Base-by-base conservation (phyloP, 495 filamentous ascomycete species). In the Penicillium macrosclerotiorum region DNA sequence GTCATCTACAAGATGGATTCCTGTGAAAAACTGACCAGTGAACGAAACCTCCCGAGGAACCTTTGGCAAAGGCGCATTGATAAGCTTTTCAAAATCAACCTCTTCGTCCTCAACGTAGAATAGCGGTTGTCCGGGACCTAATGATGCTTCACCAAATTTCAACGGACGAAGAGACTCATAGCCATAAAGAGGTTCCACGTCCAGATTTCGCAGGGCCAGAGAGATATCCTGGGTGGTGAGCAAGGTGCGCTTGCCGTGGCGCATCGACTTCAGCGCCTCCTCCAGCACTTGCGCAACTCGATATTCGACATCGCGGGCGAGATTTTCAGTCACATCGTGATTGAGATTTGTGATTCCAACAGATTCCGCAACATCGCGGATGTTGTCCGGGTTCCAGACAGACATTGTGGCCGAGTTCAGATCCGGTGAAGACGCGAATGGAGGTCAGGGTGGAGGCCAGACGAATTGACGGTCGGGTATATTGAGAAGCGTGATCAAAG, bases 61-160 rank as follows among this genome's bases (percentile, higher is more conserved):
- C 57, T 91, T 96, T 5, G 93, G 93, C 45, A 98, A 68, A 5
- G 93, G 89, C 30, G 87, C 87, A 71, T 98, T 98, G 62, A 98
- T 97, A 52, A 98, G 69, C 69, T 96, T 96, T 69, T 98, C 93
- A 60, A 98, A 96, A 62, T 98, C 93, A 22, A 96, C 84, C 72
- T 98, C 93, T 57, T 98, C 93, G 68, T 98, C 93, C 61, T 98
- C 94, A 22, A 98, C 86, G 57, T 98, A 98, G 73, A 88, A 98
- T 11, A 98, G 74, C 29, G 92, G 90, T 64, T 97, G 91, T n/a
- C 89, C 90, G 6, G 91, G 89, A 0, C 93, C 93, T 25, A 98
- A 72, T 11, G 86, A 92, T 2, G 93, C 93, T 68, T 97, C 93
- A 19, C 94, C 94, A 57, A 92, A 98, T 27, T 84, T 78, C 49